A percentile compares a stretch with the other conserved stretches of the same genome.
These are phyloP conservation scores for Chaetomiaceae sp. DNA, from an alignment of 2,329 filamentous ascomycete species.

Conservation along the genomic window DNA sequence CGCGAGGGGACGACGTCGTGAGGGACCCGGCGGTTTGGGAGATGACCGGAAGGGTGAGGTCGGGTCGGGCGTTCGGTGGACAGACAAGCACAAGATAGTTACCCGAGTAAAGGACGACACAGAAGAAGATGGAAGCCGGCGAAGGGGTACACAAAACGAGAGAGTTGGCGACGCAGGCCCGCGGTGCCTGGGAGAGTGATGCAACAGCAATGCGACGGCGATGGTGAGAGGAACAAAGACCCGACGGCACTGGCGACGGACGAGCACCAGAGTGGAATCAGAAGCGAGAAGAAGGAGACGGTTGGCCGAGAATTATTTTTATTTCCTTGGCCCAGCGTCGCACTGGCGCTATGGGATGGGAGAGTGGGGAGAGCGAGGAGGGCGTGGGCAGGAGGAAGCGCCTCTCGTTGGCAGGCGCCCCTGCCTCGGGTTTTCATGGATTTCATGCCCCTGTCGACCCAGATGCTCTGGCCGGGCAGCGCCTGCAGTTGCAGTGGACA, in stretches of 20 bases:
- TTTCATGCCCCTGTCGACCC: constrained; percentile 12
- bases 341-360: constrained; percentile 14
- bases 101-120: neutral
- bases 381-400: constrained; percentile 20
- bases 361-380: constrained; percentile 20
- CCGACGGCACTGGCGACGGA: constrained; percentile 3
- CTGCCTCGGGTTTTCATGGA: constrained; percentile 6
- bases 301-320: constrained; percentile 29
- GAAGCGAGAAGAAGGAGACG: constrained; percentile 16
- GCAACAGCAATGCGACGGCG: neutral
- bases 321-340: constrained; percentile 23
- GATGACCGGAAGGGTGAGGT: constrained; percentile 4
- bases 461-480: constrained; percentile 12
- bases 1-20: neutral
- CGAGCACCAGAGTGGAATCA: constrained; percentile 9
- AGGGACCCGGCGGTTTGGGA: constrained; percentile 1
- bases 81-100: neutral
- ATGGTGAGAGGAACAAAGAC: constrained; percentile 5
- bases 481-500: no score
- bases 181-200: neutral
- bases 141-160: neutral
- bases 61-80: neutral
- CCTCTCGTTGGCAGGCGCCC: constrained; percentile 45
- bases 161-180: constrained; percentile 2
- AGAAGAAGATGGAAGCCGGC: neutral